Evolutionary conservation across 1,284 basidiomycete genomes (phyloP).

Genomic region (Boletus albobrunnescens): DNA sequence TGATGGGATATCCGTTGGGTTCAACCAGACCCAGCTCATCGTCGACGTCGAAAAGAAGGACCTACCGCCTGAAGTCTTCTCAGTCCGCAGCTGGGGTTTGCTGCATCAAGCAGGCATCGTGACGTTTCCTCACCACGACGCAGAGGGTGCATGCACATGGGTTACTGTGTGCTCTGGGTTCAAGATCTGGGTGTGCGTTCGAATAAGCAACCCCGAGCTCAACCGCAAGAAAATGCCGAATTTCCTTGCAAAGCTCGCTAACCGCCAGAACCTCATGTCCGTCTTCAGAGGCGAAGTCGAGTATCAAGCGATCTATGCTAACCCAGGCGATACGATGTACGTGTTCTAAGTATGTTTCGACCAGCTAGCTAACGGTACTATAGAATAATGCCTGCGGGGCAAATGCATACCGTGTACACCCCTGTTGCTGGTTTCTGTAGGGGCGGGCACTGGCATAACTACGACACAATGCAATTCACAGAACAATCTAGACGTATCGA

Average conservation of each 20-base stretch:
- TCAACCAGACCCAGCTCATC: too few relatives aligned
- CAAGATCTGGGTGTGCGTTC: too few relatives aligned
- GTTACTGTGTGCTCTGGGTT: neutral
- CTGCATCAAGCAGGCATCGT: too few relatives aligned
- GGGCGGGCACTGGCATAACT: neutral
- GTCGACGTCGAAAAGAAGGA: too few relatives aligned
- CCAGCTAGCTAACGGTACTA: accelerated
- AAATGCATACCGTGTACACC: neutral
- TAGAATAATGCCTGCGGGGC: neutral
- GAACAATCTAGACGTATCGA: neutral
- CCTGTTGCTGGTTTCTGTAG: neutral
- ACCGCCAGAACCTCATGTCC: neutral
- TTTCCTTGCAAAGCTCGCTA: neutral
- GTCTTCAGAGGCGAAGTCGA: neutral
- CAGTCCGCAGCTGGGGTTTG: too few relatives aligned
- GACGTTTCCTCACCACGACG: too few relatives aligned
- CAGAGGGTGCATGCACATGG: neutral
- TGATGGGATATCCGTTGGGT: too few relatives aligned
- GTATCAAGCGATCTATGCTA: neutral
- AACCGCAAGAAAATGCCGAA: neutral
- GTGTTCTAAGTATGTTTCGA: neutral
- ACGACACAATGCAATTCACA: neutral
- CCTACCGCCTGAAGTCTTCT: too few relatives aligned
- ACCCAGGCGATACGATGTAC: neutral
- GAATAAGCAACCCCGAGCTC: too few relatives aligned